Evolutionary conservation across 2,329 filamentous ascomycete species (phyloP).

Genomic region (Daldinia sp.): DNA sequence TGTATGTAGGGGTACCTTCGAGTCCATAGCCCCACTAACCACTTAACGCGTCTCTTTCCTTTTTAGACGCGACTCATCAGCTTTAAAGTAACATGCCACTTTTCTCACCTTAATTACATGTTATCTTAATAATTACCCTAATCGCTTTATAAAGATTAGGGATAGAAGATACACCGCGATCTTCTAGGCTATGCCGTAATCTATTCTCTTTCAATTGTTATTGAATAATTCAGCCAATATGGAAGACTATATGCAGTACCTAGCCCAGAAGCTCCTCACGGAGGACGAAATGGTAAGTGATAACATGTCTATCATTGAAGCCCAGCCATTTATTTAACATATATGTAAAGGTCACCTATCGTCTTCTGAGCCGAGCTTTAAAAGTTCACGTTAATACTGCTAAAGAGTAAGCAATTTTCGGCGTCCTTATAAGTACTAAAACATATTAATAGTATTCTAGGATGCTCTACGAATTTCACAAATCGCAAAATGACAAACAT

Average conservation of each 20-base stretch:
- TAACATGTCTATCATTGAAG: background rate
- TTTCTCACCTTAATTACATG: background rate
- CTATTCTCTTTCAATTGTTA: background rate
- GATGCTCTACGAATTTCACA: slow-evolving; percentile 88
- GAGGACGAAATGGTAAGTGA: slow-evolving; percentile 74
- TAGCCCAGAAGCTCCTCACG: slow-evolving; percentile 78
- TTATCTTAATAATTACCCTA: background rate
- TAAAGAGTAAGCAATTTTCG: slow-evolving; percentile 74
- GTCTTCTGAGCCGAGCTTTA: slow-evolving; percentile 80
- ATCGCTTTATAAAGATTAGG: background rate
- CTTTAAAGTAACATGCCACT: background rate
- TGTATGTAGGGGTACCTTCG: slow-evolving; percentile 12
- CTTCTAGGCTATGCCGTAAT: background rate
- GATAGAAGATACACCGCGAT: background rate
- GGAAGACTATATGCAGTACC: slow-evolving; percentile 73
- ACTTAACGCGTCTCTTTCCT: slow-evolving; percentile 44
- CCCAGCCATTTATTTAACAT: slow-evolving; percentile 29
- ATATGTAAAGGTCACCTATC: slow-evolving; percentile 79
- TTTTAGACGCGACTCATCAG: slow-evolving; percentile 24
- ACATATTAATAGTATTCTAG: slow-evolving; percentile 53
- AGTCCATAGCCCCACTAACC: slow-evolving; percentile 30
- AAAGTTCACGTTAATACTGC: slow-evolving; percentile 86
- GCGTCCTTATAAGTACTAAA: background rate
- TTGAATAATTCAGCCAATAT: slow-evolving; percentile 47
- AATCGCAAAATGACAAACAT: slow-evolving; percentile 77